phyloP scores from a whole-genome alignment of 805 yeast species.

The Starmerella floricola region DNA sequence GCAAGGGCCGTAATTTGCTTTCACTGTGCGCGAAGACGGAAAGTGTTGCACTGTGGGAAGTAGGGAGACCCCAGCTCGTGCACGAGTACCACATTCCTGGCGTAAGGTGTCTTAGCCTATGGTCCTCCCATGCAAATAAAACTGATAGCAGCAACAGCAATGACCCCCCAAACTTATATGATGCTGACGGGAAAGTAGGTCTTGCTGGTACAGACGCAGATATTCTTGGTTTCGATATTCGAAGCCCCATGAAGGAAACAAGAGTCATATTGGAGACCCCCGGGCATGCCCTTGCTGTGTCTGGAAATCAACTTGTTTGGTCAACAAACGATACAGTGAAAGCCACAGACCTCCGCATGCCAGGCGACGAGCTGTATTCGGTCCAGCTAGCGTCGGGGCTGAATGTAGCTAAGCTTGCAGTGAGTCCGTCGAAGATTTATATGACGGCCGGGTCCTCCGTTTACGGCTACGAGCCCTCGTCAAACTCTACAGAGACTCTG shows the following conservation, averaged over 20 bases:
- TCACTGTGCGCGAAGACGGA: slow-evolving; percentile 33
- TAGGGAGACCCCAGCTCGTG: slow-evolving; percentile 42
- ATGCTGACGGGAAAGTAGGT: slow-evolving; percentile 32
- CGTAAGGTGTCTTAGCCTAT: slow-evolving; percentile 15
- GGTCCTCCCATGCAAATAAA: background rate
- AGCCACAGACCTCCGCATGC: slow-evolving; percentile 8
- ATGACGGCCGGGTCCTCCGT: background rate
- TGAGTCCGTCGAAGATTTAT: slow-evolving; percentile 3
- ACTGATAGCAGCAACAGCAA: no score
- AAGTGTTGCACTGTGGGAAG: slow-evolving; percentile 53
- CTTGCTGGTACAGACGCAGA: slow-evolving; percentile 33
- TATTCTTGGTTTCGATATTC: background rate
- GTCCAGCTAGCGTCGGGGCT: background rate
- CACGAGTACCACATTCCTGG: slow-evolving; percentile 33
- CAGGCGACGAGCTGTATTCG: background rate
- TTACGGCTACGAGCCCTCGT: slow-evolving; percentile 1
- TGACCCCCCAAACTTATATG: slow-evolving; percentile 29
- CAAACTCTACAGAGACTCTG: slow-evolving; percentile 1
- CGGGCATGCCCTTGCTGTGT: background rate
- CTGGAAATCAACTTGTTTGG: background rate
- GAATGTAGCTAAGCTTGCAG: background rate
- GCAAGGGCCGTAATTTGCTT: slow-evolving; percentile 54
- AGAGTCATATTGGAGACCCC: background rate
- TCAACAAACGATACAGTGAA: background rate
- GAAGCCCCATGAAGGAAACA: slow-evolving; percentile 1